Evolutionary conservation across 1,284 basidiomycete species (phyloP), one percentile per base, ranked within the genome.

Genomic region (Agaricales sp.): DNA sequence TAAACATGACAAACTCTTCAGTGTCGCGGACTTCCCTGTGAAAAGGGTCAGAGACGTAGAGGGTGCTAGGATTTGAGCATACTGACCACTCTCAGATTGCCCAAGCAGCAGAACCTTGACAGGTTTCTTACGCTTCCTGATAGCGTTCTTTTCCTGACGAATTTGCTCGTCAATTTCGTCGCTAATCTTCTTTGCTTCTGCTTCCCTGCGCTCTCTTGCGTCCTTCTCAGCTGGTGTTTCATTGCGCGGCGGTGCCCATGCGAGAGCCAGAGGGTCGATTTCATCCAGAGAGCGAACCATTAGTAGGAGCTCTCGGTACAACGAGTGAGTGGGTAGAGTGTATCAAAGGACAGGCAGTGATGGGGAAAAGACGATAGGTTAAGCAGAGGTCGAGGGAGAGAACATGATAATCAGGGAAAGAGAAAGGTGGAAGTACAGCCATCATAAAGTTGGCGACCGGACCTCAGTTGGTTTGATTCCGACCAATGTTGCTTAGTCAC

Each of bases 101-200:
- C 74, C 82, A 3, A 84, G 67, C 38, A 83, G 65, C 51, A 84
- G 65, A 24, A 84, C 63, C 56, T 79, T 78, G 53, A 83, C 73
- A 0, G 77, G 72, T 54, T 68, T 71, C 62, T 70, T 75, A 56
- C 67, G 75, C 64, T 71, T 80, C 64, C 69, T 80, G 51, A 75
- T 63, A 0, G 64, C 68, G 13, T 69, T 67, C 53, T 65, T 70
- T 56, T 84, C 82, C 45, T 65, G 68, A 44, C 72, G 69, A 39
- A 87, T 63, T 59, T 77, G 73, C 50, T 80, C 80, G 67, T 87
- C 83, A 54, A 87, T 87, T 52, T 75, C 71, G 44, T 82, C 79
- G 60, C 77, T 83, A 41, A 67, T 66, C 50, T 69, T 67, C 57
- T 73, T 72, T 0, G 81, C 82, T 52, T 80, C 75, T 0, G 71